Percentiles rank a stretch among this genome's conserved stretches.
phyloP scores from a whole-genome alignment of 352 stramenopile genomes.

The Halophytophthora polymorphica region DNA sequence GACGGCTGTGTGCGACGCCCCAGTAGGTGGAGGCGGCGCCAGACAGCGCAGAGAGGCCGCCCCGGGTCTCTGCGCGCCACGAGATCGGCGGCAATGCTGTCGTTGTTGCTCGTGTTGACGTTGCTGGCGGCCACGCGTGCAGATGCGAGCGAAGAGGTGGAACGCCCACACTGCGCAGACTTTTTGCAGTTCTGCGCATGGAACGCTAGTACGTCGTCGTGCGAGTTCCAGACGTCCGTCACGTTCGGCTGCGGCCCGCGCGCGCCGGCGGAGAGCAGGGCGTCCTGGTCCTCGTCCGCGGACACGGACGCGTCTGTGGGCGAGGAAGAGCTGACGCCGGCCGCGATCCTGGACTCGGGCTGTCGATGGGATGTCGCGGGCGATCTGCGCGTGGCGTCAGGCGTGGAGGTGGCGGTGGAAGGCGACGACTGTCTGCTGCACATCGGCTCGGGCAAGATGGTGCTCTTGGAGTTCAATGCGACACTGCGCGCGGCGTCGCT shows the following conservation, averaged over 20 bases:
- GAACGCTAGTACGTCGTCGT: conserved; percentile 52
- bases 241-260: conserved; percentile 40
- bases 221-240: conserved; percentile 40
- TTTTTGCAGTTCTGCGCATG: conserved; percentile 40
- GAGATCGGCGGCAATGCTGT: too few relatives aligned
- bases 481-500: conserved; percentile 39
- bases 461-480: conserved; percentile 35
- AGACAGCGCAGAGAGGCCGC: too few relatives aligned
- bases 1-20: too few relatives aligned
- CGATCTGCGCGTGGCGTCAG: conserved; percentile 37
- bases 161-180: conserved; percentile 39
- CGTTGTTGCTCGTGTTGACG: conserved; percentile 5
- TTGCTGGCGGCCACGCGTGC: not conserved
- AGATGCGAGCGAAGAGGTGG: conserved; percentile 4
- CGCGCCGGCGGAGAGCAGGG: not conserved
- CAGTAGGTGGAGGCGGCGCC: too few relatives aligned
- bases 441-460: conserved; percentile 51
- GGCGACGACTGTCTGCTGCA: conserved; percentile 57
- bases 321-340: conserved; percentile 1
- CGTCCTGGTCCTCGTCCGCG: conserved; percentile 4
- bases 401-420: conserved; percentile 34
- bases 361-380: conserved; percentile 68
- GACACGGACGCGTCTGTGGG: not conserved
- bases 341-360: conserved; percentile 23
- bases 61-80: too few relatives aligned